A percentile compares a stretch with the other conserved stretches of the same genome.
These are phyloP conservation scores for Bryoglossum gracile DNA, from an alignment of 495 filamentous ascomycete species.

Conservation along the genomic window DNA sequence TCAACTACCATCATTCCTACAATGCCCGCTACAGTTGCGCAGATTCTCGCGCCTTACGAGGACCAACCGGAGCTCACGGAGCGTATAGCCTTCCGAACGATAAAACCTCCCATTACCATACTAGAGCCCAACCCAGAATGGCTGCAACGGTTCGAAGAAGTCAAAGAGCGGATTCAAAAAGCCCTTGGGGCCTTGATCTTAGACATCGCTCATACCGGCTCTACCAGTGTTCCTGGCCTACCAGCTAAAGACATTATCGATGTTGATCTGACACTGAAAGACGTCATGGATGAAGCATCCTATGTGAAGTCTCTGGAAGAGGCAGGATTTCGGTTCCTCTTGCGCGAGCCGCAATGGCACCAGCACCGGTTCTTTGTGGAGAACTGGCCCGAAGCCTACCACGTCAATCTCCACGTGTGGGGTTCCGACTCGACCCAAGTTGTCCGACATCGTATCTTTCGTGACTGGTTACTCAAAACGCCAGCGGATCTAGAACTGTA, in stretches of 20 bases:
- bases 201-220: constrained; percentile 33
- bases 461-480: constrained; percentile 37
- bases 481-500: constrained; percentile 35
- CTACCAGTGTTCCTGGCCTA: constrained; percentile 41
- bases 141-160: constrained; percentile 29
- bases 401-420: constrained; percentile 42
- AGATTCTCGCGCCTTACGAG: not conserved
- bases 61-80: not conserved
- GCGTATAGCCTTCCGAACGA: not conserved
- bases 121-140: constrained; percentile 36
- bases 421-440: constrained; percentile 36
- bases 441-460: constrained; percentile 38
- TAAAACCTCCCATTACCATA: constrained; percentile 26
- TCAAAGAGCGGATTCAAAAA: not conserved
- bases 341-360: constrained; percentile 41
- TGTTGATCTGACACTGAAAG: constrained; percentile 36
- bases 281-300: constrained; percentile 30
- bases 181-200: not conserved
- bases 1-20: constrained; percentile 4
- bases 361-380: constrained; percentile 38
- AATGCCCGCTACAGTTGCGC: not conserved
- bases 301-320: constrained; percentile 38
- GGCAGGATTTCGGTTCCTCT: constrained; percentile 37
- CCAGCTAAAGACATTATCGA: constrained; percentile 43
- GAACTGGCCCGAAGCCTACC: constrained; percentile 17